Evolutionary conservation across 306 rosid species (phyloP), one percentile per base, ranked within the genome.

Genomic region (Astragalus glycyphyllos): DNA sequence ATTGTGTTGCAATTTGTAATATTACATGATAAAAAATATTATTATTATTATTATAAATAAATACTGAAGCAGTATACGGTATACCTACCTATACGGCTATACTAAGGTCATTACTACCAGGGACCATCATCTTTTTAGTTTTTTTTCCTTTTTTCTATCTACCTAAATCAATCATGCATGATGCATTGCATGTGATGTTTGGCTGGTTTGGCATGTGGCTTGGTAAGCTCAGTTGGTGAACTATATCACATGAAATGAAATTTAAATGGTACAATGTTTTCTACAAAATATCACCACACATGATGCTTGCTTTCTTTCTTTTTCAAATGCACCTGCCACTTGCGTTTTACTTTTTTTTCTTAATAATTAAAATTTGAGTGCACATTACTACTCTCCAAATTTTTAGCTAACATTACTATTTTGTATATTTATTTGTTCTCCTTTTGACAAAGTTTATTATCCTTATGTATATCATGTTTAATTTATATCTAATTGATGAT

Each of bases 171-270:
- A 47, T 23, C 69, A 58, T 76, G 34, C 68, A 34, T 75, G 65
- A 23, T 67, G 41, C 69, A 58, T 58, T 67, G 41, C 69, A 58
- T 58, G 47, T 68, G 75, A 68, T 68, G 58, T 14, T 11, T 58
- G 46, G 4, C 11, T 46, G 66, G 35, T 50, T 56, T 45, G 74
- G 31, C 34, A 7, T 49, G 41, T 58, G 65, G 44, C 15, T 74
- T 54, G 45, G 13, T 47, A 16, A 7, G 51, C 5, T 14, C 20
- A 3, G 13, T 15, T 73, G 54, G 34, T 40, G 42, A 13, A 50
- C 4, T 42, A 34, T 45, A 7, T 13, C 13, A 12, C 74, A 42
- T 7, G 13, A 46, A 32, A 67, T 7, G 12, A 11, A 35, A 29
- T 20, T 11, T 14, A 26, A 23, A 50, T 37, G 4, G 11, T 38